Conservation (phyloP, 495 filamentous ascomycete genomes). For the Penicillium herquei region DNA sequence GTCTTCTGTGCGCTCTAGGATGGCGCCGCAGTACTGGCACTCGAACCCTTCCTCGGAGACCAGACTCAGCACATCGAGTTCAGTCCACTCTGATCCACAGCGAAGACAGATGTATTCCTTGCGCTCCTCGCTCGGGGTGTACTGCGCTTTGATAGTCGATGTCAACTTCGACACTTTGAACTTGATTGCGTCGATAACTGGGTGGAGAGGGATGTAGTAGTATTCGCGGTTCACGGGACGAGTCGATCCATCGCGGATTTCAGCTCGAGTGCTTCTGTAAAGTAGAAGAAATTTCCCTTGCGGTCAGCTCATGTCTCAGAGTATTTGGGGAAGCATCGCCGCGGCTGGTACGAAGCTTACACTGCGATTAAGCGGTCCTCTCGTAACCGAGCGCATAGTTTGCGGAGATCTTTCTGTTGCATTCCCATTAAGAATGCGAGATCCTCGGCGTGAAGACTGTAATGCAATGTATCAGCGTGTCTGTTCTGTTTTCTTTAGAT, state of each 20-base stretch:
- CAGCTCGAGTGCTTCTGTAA: constrained; percentile 70
- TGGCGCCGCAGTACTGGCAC: constrained; percentile 75
- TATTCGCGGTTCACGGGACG: constrained; percentile 83
- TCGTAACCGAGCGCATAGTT: constrained; percentile 75
- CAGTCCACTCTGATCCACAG: constrained; percentile 79
- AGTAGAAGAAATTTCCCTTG: constrained; percentile 7
- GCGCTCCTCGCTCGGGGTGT: constrained; percentile 75
- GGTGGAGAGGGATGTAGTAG: constrained; percentile 94
- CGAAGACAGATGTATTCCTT: constrained; percentile 87
- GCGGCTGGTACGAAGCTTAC: constrained; percentile 39
- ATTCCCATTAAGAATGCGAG: constrained; percentile 80
- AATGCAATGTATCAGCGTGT: constrained; percentile 3
- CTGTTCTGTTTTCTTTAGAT: constrained; percentile 3
- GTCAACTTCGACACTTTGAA: constrained; percentile 84
- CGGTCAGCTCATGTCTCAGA: background rate
- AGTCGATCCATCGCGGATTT: constrained; percentile 74
- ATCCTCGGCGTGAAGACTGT: constrained; percentile 80
- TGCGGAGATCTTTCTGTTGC: constrained; percentile 85
- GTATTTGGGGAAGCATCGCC: background rate
- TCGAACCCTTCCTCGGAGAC: constrained; percentile 65
- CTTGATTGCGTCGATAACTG: constrained; percentile 94
- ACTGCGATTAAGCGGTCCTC: constrained; percentile 85
- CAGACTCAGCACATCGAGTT: constrained; percentile 79
- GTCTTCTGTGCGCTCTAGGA: constrained; percentile 64
- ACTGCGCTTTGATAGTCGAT: constrained; percentile 76